phyloP scores from a whole-genome alignment of 2,329 filamentous ascomycete species.

The Pyrenophora graminea region DNA sequence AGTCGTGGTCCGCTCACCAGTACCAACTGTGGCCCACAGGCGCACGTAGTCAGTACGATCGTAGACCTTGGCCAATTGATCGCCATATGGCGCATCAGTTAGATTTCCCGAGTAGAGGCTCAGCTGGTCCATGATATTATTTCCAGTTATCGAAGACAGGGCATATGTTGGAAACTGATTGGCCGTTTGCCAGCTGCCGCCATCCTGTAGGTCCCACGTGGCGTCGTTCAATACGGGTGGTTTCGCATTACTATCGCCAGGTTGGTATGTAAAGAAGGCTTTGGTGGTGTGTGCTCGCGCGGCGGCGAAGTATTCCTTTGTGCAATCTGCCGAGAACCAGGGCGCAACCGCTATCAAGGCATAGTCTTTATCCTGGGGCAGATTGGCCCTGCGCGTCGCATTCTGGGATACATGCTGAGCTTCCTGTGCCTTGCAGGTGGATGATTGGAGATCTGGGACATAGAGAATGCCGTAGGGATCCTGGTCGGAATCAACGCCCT shows the following conservation, averaged over 20 bases:
- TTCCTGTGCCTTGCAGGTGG: slow-evolving; percentile 67
- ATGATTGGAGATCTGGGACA: slow-evolving; percentile 70
- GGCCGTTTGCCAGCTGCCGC: slow-evolving; percentile 70
- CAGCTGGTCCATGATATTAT: slow-evolving; percentile 70
- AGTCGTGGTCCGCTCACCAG: slow-evolving; percentile 39
- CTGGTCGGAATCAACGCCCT: slow-evolving; percentile 63
- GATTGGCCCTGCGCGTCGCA: slow-evolving; percentile 71
- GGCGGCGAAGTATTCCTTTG: slow-evolving; percentile 69
- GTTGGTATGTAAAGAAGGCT: slow-evolving; percentile 61
- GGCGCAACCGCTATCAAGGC: slow-evolving; percentile 81
- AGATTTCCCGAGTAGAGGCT: slow-evolving; percentile 78
- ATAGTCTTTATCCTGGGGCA: slow-evolving; percentile 67
- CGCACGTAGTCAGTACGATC: slow-evolving; percentile 52
- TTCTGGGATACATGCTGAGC: slow-evolving; percentile 72
- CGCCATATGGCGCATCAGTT: slow-evolving; percentile 51
- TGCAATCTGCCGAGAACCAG: slow-evolving; percentile 78
- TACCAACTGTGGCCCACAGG: slow-evolving; percentile 56
- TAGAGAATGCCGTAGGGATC: slow-evolving; percentile 80
- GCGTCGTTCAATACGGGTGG: slow-evolving; percentile 69
- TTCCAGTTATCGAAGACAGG: slow-evolving; percentile 69
- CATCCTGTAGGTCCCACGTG: slow-evolving; percentile 72
- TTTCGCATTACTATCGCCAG: slow-evolving; percentile 54
- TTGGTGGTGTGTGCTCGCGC: slow-evolving; percentile 64
- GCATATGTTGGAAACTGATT: slow-evolving; percentile 83
- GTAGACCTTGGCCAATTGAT: slow-evolving; percentile 46